Evolutionary conservation across 2,329 filamentous ascomycete species (phyloP), one percentile per base, ranked within the genome.

Genomic region (Berkeleyomyces basicola): DNA sequence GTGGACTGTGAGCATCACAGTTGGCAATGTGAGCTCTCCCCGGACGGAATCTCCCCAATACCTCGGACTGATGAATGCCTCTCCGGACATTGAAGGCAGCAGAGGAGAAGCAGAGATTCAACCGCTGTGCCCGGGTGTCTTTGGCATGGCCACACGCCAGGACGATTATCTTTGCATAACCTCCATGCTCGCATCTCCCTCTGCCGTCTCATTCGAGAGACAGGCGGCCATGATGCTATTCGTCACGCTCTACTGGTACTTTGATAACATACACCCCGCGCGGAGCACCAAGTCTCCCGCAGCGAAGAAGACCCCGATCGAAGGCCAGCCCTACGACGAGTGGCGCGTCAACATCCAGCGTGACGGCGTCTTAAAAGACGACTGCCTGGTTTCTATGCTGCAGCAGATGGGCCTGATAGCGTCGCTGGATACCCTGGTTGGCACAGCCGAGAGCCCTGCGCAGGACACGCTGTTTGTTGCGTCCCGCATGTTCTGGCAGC

Each of bases 151-250:
- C 0, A 95, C 88, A 0, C 76, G 95, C 40, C 81, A 83, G 40
- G 82, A 84, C 71, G 92, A 97, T 72, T 85, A 83, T 68, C 78
- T 96, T 63, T 96, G 91, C 76, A 92, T 97, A 68, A 96, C 90
- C 3, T 92, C 88, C 65, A 90, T 96, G 66, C 92, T 89, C 59
- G 89, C 87, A 67, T 90, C 92, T 0, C 87, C 86, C 59, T 87
- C 79, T 71, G 82, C 75, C 70, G 90, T 96, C 58, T 95, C 90
- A 66, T 89, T 89, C 0, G 93, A 90, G 0, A 80, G 91, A 53
- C 88, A 95, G 74, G 88, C 96, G 65, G 92, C 92, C 67, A 90
- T 96, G 88, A 95, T 96, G 87, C 79, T 97, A 5, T 97, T 90
- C 88, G 84, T 90, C 42, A 91, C 90, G 1, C 77, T 97, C 49